Evolutionary conservation across 2,329 filamentous ascomycete species (phyloP).

Genomic region (Chalara sp.): DNA sequence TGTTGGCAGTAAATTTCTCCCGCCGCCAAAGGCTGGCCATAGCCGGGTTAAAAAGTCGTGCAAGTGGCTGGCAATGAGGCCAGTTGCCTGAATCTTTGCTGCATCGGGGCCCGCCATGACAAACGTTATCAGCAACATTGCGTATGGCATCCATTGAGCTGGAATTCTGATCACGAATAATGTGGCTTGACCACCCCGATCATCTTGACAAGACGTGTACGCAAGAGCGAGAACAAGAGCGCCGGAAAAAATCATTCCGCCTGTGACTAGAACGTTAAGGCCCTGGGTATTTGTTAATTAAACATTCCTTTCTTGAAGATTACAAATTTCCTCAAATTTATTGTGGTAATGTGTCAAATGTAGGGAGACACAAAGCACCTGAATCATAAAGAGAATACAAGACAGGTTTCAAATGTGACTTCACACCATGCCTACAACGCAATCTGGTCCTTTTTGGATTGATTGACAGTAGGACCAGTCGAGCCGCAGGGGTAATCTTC

Average conservation of each 20-base stretch:
- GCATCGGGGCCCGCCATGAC: conserved; percentile 54
- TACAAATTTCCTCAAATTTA: background rate
- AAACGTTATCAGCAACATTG: conserved; percentile 69
- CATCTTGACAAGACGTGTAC: conserved; percentile 84
- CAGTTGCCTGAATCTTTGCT: conserved; percentile 61
- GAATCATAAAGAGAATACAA: conserved; percentile 27
- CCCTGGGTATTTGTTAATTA: conserved; percentile 33
- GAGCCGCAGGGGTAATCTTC: conserved; percentile 51
- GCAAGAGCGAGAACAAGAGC: conserved; percentile 72
- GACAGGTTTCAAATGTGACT: conserved; percentile 34
- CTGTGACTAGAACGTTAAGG: conserved; percentile 42
- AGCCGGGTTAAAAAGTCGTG: conserved; percentile 86
- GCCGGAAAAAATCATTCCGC: conserved; percentile 44
- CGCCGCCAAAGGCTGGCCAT: conserved; percentile 84
- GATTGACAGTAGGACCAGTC: conserved; percentile 44
- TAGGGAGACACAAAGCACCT: conserved; percentile 32
- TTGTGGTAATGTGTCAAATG: conserved; percentile 17
- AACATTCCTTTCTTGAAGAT: conserved; percentile 11
- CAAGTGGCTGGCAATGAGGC: conserved; percentile 80
- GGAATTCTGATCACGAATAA: conserved; percentile 83
- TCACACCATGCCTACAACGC: conserved; percentile 51
- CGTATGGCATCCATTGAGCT: conserved; percentile 72
- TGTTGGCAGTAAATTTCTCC: conserved; percentile 67
- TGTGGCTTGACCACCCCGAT: conserved; percentile 65
- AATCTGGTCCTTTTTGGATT: conserved; percentile 39